Evolutionary conservation across 208 protist species (phyloP).

Genomic region (Wallacemonas sp.): DNA sequence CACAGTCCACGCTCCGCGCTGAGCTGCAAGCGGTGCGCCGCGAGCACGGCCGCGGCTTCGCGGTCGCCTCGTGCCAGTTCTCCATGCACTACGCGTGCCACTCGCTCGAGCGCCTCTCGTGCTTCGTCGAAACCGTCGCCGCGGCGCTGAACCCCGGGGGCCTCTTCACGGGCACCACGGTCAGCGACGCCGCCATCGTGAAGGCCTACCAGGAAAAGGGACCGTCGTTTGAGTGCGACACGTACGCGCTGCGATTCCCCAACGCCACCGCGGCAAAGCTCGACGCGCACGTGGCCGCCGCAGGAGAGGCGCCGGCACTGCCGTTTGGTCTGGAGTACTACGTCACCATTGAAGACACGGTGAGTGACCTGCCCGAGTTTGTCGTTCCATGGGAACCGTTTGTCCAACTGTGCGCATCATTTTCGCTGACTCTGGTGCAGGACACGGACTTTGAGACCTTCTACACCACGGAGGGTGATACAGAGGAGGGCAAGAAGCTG

Average conservation of each 20-base stretch:
- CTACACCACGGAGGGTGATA: slow-evolving; percentile 38
- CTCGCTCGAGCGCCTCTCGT: slow-evolving; percentile 32
- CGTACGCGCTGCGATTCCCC: slow-evolving; percentile 58
- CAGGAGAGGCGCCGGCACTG: not conserved
- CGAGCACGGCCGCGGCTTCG: slow-evolving; percentile 23
- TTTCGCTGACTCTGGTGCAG: slow-evolving; percentile 42
- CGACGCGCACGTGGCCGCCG: not conserved
- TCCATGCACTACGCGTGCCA: slow-evolving; percentile 82
- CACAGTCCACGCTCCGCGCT: slow-evolving; percentile 18
- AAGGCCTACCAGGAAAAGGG: slow-evolving; percentile 35
- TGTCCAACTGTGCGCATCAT: slow-evolving; percentile 37
- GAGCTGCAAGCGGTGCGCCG: slow-evolving; percentile 24
- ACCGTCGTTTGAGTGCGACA: slow-evolving; percentile 40
- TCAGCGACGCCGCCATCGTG: slow-evolving; percentile 57
- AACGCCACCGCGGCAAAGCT: slow-evolving; percentile 24
- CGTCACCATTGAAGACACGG: slow-evolving; percentile 62
- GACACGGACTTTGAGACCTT: slow-evolving; percentile 54
- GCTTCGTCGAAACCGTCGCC: slow-evolving; percentile 56
- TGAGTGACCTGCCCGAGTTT: slow-evolving; percentile 69
- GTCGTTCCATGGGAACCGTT: slow-evolving; percentile 72
- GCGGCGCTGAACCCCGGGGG: slow-evolving; percentile 42
- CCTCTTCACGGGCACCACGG: slow-evolving; percentile 77
- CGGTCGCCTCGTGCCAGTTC: slow-evolving; percentile 83
- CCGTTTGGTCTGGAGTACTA: slow-evolving; percentile 66
- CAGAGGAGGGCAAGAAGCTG: slow-evolving; percentile 36